phyloP scores from a whole-genome alignment of 2,329 filamentous ascomycete species.

The Penicillium expansum region DNA sequence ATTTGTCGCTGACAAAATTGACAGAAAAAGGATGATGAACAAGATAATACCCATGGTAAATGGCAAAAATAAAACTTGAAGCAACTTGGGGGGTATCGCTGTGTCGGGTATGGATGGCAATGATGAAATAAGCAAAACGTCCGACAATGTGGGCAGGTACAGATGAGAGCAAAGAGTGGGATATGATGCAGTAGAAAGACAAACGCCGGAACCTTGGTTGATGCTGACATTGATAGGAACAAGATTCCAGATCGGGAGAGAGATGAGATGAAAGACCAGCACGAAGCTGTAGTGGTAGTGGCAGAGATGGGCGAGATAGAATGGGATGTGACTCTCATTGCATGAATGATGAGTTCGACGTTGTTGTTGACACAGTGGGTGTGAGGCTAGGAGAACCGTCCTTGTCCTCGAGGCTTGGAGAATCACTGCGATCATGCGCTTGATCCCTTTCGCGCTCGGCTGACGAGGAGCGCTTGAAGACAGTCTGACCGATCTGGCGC shows the following conservation, averaged over 20 bases:
- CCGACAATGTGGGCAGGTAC: constrained; percentile 13
- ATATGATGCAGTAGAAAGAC: constrained; percentile 14
- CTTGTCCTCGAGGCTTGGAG: constrained; percentile 32
- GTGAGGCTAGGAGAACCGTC: constrained; percentile 36
- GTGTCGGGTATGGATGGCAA: constrained; percentile 22
- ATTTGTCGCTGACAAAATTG: not conserved
- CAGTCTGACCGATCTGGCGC: constrained; percentile 43
- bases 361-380: constrained; percentile 36
- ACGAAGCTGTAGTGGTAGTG: constrained; percentile 2
- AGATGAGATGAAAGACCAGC: not conserved
- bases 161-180: constrained; percentile 17
- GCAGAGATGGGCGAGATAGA: not conserved
- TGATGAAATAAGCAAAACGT: constrained; percentile 14
- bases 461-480: constrained; percentile 45
- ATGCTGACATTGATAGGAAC: constrained; percentile 5
- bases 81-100: constrained; percentile 25
- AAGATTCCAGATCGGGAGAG: not conserved
- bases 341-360: constrained; percentile 36
- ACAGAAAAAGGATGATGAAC: not conserved
- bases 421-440: constrained; percentile 30
- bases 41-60: constrained; percentile 7
- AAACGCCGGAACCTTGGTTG: constrained; percentile 9
- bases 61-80: constrained; percentile 7
- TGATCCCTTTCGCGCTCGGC: constrained; percentile 38
- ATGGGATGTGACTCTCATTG: constrained; percentile 12